Evolutionary conservation across 2,329 filamentous ascomycete species (phyloP).

Genomic region (Aureobasidium sp.): DNA sequence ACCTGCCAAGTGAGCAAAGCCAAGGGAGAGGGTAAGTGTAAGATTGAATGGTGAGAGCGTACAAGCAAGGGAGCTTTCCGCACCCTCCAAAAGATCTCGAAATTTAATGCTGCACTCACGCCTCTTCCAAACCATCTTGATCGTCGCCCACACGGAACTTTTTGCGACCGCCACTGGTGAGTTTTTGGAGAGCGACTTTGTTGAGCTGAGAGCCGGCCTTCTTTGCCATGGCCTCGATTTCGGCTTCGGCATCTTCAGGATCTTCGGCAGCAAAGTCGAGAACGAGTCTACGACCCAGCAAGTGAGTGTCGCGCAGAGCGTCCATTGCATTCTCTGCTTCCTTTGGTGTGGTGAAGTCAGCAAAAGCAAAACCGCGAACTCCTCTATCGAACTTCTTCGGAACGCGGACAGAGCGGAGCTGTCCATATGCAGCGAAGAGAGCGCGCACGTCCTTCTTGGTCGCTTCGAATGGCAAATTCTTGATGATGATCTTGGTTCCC

Average conservation of each 20-base stretch:
- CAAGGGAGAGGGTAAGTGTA: slow-evolving; percentile 10
- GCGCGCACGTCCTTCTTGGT: slow-evolving; percentile 85
- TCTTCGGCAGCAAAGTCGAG: slow-evolving; percentile 89
- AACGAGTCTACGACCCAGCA: slow-evolving; percentile 82
- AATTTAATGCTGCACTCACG: slow-evolving; percentile 19
- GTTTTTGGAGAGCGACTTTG: slow-evolving; percentile 82
- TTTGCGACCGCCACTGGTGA: slow-evolving; percentile 74
- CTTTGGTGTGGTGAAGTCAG: slow-evolving; percentile 83
- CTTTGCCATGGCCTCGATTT: slow-evolving; percentile 94
- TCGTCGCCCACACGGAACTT: slow-evolving; percentile 76
- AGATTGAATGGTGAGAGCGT: slow-evolving; percentile 6
- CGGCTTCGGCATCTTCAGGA: slow-evolving; percentile 83
- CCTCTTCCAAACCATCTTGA: slow-evolving; percentile 47
- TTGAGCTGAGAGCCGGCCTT: slow-evolving; percentile 88
- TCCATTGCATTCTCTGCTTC: slow-evolving; percentile 90
- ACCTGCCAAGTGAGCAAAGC: slow-evolving; percentile 16
- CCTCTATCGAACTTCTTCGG: slow-evolving; percentile 90
- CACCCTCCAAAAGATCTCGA: slow-evolving; percentile 11
- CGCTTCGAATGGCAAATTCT: slow-evolving; percentile 95
- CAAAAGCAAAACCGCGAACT: slow-evolving; percentile 91
- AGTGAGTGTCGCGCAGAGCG: slow-evolving; percentile 84
- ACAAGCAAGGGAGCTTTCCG: slow-evolving; percentile 15
- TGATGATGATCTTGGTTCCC: slow-evolving; percentile 91
- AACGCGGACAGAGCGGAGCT: slow-evolving; percentile 84
- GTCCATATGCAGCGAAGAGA: slow-evolving; percentile 82